Evolutionary conservation across 345 rosid species (phyloP), one percentile per base, ranked within the genome.

Genomic region (Hypericum perforatum): DNA sequence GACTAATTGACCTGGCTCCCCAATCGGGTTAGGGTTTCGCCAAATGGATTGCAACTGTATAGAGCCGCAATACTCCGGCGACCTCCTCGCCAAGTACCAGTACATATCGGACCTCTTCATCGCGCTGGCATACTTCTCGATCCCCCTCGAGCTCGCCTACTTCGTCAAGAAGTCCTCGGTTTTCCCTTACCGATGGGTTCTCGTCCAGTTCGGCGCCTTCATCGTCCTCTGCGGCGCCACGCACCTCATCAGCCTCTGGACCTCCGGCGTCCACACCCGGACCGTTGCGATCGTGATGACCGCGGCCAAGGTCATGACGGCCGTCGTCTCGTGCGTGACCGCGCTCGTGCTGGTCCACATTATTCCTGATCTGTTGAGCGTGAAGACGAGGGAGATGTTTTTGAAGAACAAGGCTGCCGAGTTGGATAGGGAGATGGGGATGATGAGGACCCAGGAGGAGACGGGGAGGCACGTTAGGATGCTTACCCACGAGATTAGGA

Each of bases 211-310:
- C 41, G 99, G 99, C 43, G 99, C 97, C 59, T 94, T 94, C 67
- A 94, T 94, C 13, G 99, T 94, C 54, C 79, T 94, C n/a, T 94
- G 99, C 46, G 99, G 99, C 9, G 97, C 99, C 0, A 89, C 99
- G 0, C 99, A 94, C 67, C 87, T 94, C 43, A 94, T 94, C 56
- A 94, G 62, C 78, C 60, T 89, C n/a, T 94, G 99, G 97, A 89
- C 99, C 41, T 94, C 84, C 62, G 56, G 58, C 0, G 61, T 77
- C 5, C 97, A 89, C 67, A 41, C 95, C 0, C 67, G 86, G 52
- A 89, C 87, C 8, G 94, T 94, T 9, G 99, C 82, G 1, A 56
- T 71, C 8, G 97, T 94, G 0, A 89, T 94, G 97, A 82, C 95
- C 45, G 73, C 70, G 1, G 79, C 97, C 0, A 94, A 94, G 39